phyloP scores from a whole-genome alignment of 2,329 filamentous ascomycete genomes.

The Phaeosphaeriaceae sp. region DNA sequence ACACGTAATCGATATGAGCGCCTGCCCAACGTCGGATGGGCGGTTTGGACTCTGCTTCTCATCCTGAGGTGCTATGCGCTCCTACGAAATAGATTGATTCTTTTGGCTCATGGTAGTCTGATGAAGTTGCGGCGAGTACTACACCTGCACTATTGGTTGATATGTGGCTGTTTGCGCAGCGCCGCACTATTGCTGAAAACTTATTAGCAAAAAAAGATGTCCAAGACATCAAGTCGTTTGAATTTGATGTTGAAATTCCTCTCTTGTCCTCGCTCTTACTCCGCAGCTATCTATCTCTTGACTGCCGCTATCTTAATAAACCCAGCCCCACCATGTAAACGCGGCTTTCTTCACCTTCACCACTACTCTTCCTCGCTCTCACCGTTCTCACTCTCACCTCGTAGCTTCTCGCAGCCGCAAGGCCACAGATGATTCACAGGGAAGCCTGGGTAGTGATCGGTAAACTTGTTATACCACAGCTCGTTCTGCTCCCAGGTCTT shows the following conservation, averaged over 20 bases:
- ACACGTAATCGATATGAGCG: not conserved
- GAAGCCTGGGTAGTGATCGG: slow-evolving; percentile 27
- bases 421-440: slow-evolving; percentile 23
- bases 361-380: slow-evolving; percentile 14
- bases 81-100: not conserved
- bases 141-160: not conserved
- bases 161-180: not conserved
- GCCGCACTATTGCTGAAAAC: not conserved
- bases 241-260: not conserved
- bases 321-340: not conserved
- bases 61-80: not conserved
- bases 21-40: not conserved
- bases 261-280: not conserved
- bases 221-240: not conserved
- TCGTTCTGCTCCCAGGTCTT: slow-evolving; percentile 9
- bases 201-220: not conserved
- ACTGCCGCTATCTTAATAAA: not conserved
- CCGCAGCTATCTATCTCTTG: not conserved
- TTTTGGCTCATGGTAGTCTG: not conserved
- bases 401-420: slow-evolving; percentile 31
- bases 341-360: not conserved
- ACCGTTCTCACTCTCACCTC: slow-evolving; percentile 13
- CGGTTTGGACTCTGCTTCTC: too few species aligned
- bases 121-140: not conserved
- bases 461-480: slow-evolving; percentile 18